Base-by-base conservation (phyloP, 495 filamentous ascomycete genomes). In the Cladorrhinum samala region DNA sequence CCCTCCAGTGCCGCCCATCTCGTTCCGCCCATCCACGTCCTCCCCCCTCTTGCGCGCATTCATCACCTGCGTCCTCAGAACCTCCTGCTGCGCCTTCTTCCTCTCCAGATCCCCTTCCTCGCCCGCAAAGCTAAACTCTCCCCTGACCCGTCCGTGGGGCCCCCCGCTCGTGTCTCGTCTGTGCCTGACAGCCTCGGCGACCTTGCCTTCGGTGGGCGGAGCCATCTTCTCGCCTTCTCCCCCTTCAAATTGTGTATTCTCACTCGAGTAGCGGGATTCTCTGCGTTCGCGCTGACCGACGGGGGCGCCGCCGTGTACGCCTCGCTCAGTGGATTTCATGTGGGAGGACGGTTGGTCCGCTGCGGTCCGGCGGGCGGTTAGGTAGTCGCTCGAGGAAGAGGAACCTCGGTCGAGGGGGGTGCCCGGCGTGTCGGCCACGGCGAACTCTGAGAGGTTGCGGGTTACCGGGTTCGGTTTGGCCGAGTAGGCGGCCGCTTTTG, bases 141-240 rank as follows among this genome's bases (percentile, higher is more conserved):
- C 64, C 23, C 61, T 47, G 7, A 52, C 50, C 16, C 64, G 16
- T 1, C 64, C 61, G 24, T 65, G 64, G 8, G 37, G 33, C 11
- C 19, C 20, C 3, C 43, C 33, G 3, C 27, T 23, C n/a, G 40
- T 24, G 17, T 19, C n/a, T n/a, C 39, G 44, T 18, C 52, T 47
- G 11, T 36, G 4, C 53, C 74, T 72, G 0, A 81, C 77, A 0
- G 70, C 69, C 20, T 68, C 58, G 2, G 78, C 80, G 36, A 84
- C 77, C 19, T 78, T 69, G 2, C 80, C 82, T 51, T 84, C 81
- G 4, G 67, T 65, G 0, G 73, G 68, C 23, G 76, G 69, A 20
- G 73, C 68, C 72, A 84, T 80, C 54, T 83, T 75, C 4, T 81
- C 82, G 9, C 77, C 77, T 16, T 83, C 79, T 1, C 65, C 56